Evolutionary conservation across 345 rosid species (phyloP), one percentile per base, ranked within the genome.

Genomic region (Cardamine chenopodiifolia): DNA sequence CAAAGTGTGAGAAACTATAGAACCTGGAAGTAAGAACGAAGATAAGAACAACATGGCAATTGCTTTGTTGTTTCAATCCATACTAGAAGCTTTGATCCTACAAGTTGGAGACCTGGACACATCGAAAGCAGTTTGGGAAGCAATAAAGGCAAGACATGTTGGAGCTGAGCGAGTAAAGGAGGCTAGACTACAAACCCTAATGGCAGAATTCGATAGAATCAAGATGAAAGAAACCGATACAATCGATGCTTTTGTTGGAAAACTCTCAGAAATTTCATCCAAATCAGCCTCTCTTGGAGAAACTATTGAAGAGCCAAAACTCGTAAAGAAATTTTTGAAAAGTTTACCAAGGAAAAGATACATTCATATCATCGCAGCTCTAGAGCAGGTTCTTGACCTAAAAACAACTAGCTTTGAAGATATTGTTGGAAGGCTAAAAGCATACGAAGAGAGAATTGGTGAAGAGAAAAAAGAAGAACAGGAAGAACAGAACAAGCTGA

Each of bases 261-360:
- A 48, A 48, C 53, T 48, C 0, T 48, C 13, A 0, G 23, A 19
- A 19, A 8, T 48, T 0, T 8, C 53, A 0, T 18, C 25, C 0
- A 48, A 48, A 8, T 8, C 25, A 0, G 53, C 53, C 0, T 2
- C 39, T 0, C 39, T 48, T 1, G 53, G 53, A 48, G 53, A 48
- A 48, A 48, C 1, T 19, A 8, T 48, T 0, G 25, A 18, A 0
- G 23, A 19, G 8, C 6, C 13, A 4, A 48, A 48, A 0, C 39
- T 35, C 1, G 32, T 53, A 0, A 53, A 53, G 18, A 53, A 53
- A 1, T 25, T 25, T 2, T 5, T 53, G 0, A 53, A 53, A 1
- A 26, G 9, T 0, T 13, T 53, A 6, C 58, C 34, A 2, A 2
- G 34, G 10, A 53, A 12, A 0, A 25, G 2, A 6, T 53, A 13